Base-by-base conservation (phyloP, 1,284 basidiomycete genomes). In the Cryptococcus sp. region DNA sequence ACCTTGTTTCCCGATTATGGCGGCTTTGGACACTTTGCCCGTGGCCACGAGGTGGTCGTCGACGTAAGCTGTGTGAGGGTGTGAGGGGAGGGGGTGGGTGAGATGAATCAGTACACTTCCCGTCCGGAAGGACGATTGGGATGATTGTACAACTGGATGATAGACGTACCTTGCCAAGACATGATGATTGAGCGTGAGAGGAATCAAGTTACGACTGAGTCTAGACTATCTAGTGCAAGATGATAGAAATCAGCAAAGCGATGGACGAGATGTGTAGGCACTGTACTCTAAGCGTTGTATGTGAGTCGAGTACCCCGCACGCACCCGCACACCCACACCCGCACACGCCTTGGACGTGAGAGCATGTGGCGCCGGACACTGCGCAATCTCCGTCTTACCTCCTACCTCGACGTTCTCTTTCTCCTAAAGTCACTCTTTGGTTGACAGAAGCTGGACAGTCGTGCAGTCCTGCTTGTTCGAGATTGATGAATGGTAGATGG, bases 1-100 rank as follows among this genome's bases (percentile, higher is more conserved):
- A 51, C 93, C 92, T 69, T 86, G 81, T 65, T 84, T 84, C 44
- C 93, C 93, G 54, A 97, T 65, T 78, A 97, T 96, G 46, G 92
- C 92, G 44, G 91, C 93, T 70, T 85, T 83, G 44, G 81, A 58
- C 75, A 96, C 82, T 80, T 87, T 90, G 69, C 87, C 87, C 58
- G 83, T 88, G 31, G 86, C 89, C 65, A 95, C 77, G 62, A 97
- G 86, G 77, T 93, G 88, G 72, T 81, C 80, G 80, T 97, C 91
- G 77, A 96, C 90, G 82, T 95, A 95, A 59, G 81, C 91, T 93
- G 72, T 25, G 58, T 17, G 42, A 8, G 8, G 15, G 50, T 8
- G 22, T 11, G 17, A 19, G 27, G 5, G 8, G 35, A 47, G 44
- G 20, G 45, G 13, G 22, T n/a, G 3, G 13, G 42, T 23, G 35